Evolutionary conservation across 106 monocot species (phyloP).

Genomic region (Dioscorea zingiberensis): DNA sequence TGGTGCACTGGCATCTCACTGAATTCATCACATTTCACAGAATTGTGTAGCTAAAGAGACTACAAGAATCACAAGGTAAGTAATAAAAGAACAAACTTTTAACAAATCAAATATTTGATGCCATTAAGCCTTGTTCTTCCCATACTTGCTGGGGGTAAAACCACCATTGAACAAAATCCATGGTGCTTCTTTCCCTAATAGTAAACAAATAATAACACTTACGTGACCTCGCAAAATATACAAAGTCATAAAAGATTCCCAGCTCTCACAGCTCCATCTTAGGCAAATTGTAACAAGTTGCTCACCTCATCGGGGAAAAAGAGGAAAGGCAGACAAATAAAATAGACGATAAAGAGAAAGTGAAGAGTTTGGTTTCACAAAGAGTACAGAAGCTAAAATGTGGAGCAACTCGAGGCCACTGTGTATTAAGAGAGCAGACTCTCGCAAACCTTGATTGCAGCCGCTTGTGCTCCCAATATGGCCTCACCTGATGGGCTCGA

Average conservation of each 20-base stretch:
- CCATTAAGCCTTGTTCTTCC: background rate
- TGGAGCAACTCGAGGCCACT: background rate
- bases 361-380: background rate
- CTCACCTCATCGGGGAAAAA: constrained; percentile 14
- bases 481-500: constrained; percentile 10
- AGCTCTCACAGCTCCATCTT: background rate
- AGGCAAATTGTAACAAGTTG: background rate
- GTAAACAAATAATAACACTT: constrained; percentile 1
- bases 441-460: constrained; percentile 20
- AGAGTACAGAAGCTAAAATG: background rate
- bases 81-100: too few relatives aligned
- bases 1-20: too few relatives aligned
- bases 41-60: too few relatives aligned
- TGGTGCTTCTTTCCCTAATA: background rate
- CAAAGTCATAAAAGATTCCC: background rate
- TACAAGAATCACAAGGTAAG: too few relatives aligned
- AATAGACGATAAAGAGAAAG: background rate
- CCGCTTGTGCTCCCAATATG: constrained; percentile 13
- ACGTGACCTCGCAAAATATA: constrained; percentile 6
- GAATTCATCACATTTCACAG: too few relatives aligned
- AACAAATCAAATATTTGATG: background rate
- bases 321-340: background rate
- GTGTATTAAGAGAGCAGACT: constrained; percentile 19
- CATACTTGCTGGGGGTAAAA: background rate
- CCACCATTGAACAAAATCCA: background rate